Percentiles rank a stretch among this genome's conserved stretches.
phyloP scores from a whole-genome alignment of 2,329 filamentous ascomycete species.

The Alternaria burnsii region DNA sequence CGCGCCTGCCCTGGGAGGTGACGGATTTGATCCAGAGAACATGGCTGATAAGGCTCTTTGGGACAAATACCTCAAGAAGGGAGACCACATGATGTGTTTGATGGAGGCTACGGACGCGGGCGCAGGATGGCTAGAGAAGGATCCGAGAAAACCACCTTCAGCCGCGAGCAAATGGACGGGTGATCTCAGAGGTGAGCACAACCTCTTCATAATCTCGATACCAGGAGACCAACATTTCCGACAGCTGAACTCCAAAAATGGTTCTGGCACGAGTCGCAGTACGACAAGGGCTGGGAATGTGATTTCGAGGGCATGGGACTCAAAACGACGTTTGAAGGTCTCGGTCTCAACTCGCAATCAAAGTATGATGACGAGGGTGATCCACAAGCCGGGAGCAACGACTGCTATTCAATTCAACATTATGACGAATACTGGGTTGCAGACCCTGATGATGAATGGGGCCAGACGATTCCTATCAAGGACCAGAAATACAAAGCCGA shows the following conservation, averaged over 20 bases:
- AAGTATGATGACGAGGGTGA: constrained; percentile 7
- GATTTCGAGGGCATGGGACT: constrained; percentile 15
- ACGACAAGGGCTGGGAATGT: constrained; percentile 7
- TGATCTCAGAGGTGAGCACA: constrained; percentile 18
- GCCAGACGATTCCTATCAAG: background rate
- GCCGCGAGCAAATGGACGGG: constrained; percentile 28
- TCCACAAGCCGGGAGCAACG: constrained; percentile 13
- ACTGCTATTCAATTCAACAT: constrained; percentile 19
- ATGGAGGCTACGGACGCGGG: constrained; percentile 27
- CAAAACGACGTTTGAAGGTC: constrained; percentile 9
- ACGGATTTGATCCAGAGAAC: constrained; percentile 10
- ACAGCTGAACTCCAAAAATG: constrained; percentile 19
- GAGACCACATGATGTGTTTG: constrained; percentile 20
- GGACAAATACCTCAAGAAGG: constrained; percentile 22
- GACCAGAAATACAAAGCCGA: constrained; percentile 26
- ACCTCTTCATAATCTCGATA: background rate
- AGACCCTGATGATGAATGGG: background rate
- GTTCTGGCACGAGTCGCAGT: constrained; percentile 19
- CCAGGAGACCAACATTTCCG: background rate
- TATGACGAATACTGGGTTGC: constrained; percentile 9
- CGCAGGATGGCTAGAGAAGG: constrained; percentile 22
- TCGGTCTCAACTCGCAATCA: constrained; percentile 18
- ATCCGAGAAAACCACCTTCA: constrained; percentile 24
- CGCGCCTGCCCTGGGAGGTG: background rate
- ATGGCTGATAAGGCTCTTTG: constrained; percentile 18